These are phyloP conservation scores for Conticribra weissflogii DNA, from an alignment of 108 stramenopile genomes.

Conservation along the genomic window DNA sequence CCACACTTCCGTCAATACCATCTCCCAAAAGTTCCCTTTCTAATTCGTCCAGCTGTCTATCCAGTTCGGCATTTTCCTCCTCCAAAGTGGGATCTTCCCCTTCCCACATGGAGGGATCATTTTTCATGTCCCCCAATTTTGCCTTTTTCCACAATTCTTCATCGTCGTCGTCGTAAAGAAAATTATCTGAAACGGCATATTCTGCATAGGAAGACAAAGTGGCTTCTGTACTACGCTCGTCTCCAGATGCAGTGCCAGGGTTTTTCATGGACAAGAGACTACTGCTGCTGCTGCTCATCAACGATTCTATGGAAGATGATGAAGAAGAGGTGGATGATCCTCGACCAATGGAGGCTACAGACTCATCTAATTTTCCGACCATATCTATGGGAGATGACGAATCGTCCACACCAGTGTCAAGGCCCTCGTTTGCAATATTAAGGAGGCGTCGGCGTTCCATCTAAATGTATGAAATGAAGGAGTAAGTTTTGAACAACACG, in stretches of 20 bases:
- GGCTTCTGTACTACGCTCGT: constrained; percentile 59
- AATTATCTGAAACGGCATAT: constrained; percentile 71
- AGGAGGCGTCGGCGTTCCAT: neutral
- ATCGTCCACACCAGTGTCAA: neutral
- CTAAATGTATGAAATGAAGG: neutral
- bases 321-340: constrained; percentile 1
- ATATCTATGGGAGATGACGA: neutral
- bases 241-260: constrained; percentile 32
- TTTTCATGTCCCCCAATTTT: constrained; percentile 10
- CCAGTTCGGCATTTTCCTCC: constrained; percentile 46
- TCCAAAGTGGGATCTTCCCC: constrained; percentile 46
- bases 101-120: constrained; percentile 38
- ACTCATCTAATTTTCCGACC: neutral
- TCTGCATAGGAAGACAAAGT: constrained; percentile 61
- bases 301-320: neutral
- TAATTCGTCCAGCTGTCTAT: constrained; percentile 57
- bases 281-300: neutral
- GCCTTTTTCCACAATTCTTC: constrained; percentile 22
- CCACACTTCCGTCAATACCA: constrained; percentile 44
- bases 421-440: neutral
- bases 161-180: constrained; percentile 66
- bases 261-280: constrained; percentile 36
- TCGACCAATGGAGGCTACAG: neutral
- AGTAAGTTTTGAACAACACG: too few relatives aligned
- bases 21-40: constrained; percentile 45